phyloP scores from a whole-genome alignment of 2,329 filamentous ascomycete species.

The Aspergillus jensenii region DNA sequence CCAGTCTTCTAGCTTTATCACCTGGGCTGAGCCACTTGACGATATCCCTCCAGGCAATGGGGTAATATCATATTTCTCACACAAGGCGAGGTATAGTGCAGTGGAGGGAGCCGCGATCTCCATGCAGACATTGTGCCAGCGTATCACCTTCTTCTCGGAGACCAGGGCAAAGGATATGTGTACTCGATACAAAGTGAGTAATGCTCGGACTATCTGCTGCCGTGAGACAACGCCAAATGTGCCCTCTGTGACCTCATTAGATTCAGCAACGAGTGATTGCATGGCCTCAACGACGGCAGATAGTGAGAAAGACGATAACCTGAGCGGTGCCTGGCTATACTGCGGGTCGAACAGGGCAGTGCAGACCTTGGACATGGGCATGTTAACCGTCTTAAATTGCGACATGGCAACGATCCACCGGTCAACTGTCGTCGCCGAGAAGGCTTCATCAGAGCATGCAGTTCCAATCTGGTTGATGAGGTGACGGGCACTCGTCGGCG shows the following conservation, averaged over 20 bases:
- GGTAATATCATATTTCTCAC: conserved; percentile 3
- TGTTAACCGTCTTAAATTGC: background rate
- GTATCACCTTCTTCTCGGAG: conserved; percentile 5
- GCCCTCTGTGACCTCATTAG: background rate
- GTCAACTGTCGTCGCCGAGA: conserved; percentile 17
- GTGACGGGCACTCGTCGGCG: conserved; percentile 20
- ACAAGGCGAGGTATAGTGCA: conserved; percentile 12
- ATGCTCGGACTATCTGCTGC: background rate
- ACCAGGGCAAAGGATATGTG: conserved; percentile 1
- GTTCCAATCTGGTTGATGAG: conserved; percentile 18
- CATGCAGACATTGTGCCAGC: conserved; percentile 21
- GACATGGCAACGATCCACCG: conserved; percentile 18
- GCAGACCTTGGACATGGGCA: conserved; percentile 1
- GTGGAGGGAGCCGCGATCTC: conserved; percentile 15
- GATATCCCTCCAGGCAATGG: background rate
- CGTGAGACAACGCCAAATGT: background rate
- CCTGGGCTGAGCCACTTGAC: too few relatives aligned
- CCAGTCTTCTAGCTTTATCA: conserved; percentile 2
- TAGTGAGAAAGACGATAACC: background rate
- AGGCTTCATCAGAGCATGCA: conserved; percentile 18
- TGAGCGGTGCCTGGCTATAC: background rate
- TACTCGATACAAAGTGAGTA: background rate
- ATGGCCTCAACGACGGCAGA: conserved; percentile 4
- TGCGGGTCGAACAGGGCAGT: background rate
- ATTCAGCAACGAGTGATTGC: background rate